Percentiles rank a stretch among this genome's conserved stretches.
Evolutionary conservation across 2,329 filamentous ascomycete genomes (phyloP).

Genomic region (Penicillium sp.): DNA sequence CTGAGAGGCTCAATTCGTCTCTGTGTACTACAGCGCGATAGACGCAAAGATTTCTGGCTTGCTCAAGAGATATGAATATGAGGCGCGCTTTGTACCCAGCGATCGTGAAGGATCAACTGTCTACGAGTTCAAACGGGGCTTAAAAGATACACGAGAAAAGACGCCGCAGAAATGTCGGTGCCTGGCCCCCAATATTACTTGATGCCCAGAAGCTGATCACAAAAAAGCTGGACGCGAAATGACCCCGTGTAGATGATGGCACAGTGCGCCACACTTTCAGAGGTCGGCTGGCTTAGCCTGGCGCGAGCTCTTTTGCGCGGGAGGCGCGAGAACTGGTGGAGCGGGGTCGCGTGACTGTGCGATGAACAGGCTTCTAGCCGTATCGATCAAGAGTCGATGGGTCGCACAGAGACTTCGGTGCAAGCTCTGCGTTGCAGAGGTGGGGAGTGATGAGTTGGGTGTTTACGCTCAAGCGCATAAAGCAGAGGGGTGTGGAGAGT

Average conservation of each 20-base stretch:
- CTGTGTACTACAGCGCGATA: constrained; percentile 35
- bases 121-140: constrained; percentile 38
- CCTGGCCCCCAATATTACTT: constrained; percentile 32
- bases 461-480: constrained; percentile 1
- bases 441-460: too few species aligned
- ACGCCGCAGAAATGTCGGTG: constrained; percentile 26
- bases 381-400: not conserved
- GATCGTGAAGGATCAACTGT: constrained; percentile 24
- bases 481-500: not conserved
- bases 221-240: constrained; percentile 16
- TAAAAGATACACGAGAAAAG: constrained; percentile 38
- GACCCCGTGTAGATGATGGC: constrained; percentile 9
- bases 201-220: constrained; percentile 19
- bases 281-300: constrained; percentile 10
- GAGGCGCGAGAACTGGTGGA: constrained; percentile 21
- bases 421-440: too few species aligned
- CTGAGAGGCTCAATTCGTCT: constrained; percentile 18
- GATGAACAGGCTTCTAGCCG: not conserved
- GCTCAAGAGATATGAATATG: constrained; percentile 11
- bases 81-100: constrained; percentile 22
- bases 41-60: constrained; percentile 17
- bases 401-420: not conserved
- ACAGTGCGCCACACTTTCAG: constrained; percentile 10
- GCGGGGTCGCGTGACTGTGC: constrained; percentile 26
- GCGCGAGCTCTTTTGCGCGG: constrained; percentile 24